Evolutionary conservation across 352 stramenopile genomes (phyloP), one percentile per base, ranked within the genome.

Genomic region (Globisporangium megalacanthum): DNA sequence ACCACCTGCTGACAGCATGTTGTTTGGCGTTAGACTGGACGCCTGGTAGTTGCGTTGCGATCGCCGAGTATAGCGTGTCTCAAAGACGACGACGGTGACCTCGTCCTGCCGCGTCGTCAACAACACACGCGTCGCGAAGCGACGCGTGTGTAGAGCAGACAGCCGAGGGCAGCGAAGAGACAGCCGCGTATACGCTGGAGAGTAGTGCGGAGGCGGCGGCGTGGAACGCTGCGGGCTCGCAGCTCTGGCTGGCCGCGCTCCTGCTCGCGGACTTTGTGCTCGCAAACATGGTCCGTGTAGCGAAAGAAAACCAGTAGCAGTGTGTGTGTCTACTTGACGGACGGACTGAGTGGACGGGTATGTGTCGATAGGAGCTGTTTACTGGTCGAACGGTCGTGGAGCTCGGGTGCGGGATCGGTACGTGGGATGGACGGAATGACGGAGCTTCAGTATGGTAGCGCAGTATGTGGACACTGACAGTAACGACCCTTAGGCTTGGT

Each of bases 201-300:
- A 58, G 42, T 25, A 52, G 42, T 15, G 33, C 41, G n/a, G 22
- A 22, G 3, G 54, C 45, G 2, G 71, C 51, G 22, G 54, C 68
- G 22, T 79, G 70, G 68, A 42, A 75, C 33, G 60, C 61, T 35
- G 70, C 72, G 17, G 69, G 74, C 14, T 69, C 69, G 19, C 72
- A 84, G 47, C 56, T 82, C 49, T 82, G 80, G 77, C 70, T 75
- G 33, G 77, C 72, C 50, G 77, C 80, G 22, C 68, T 88, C 22
- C 56, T 88, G 19, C 57, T 88, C 19, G 70, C 70, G 6, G 77
- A 88, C 50, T 84, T 72, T 50, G 58, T 89, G 20, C 62, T 68
- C 31, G 65, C 58, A 9, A 35, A 49, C n/a, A 29, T 57, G 52
- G 70, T 73, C 17, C 4, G 52, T 61, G 36, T 13, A 47, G 41